phyloP scores from a whole-genome alignment of 805 yeast species.

The Ogataea glucozyma region DNA sequence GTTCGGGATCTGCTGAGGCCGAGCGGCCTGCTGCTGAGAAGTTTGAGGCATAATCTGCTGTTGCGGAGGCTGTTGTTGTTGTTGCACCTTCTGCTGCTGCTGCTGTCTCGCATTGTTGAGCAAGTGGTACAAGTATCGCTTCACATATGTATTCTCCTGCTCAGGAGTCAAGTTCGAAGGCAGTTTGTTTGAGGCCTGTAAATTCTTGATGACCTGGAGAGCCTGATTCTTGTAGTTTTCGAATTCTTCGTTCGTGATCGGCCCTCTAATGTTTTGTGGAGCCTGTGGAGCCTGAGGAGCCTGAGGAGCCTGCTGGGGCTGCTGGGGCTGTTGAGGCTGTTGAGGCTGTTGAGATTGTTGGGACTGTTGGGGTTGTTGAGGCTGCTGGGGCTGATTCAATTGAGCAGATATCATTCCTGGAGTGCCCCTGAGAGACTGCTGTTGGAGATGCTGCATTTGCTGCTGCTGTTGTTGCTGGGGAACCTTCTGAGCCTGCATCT shows the following conservation, averaged over 20 bases:
- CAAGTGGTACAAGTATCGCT: constrained; percentile 34
- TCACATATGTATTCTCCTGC: constrained; percentile 37
- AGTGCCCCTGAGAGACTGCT: constrained; percentile 10
- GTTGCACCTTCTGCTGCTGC: constrained; percentile 14
- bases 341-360: constrained; percentile 14
- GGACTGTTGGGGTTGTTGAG: constrained; percentile 8
- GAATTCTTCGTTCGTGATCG: constrained; percentile 28
- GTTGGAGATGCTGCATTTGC: constrained; percentile 18
- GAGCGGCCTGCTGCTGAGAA: constrained; percentile 24
- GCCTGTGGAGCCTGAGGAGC: constrained; percentile 21
- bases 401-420: constrained; percentile 3
- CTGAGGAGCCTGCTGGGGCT: constrained; percentile 22
- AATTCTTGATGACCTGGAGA: constrained; percentile 34
- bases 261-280: constrained; percentile 8
- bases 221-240: constrained; percentile 38
- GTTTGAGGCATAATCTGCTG: no score
- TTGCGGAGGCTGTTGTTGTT: constrained; percentile 20
- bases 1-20: constrained; percentile 12
- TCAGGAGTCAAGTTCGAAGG: constrained; percentile 35
- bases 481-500: constrained; percentile 19
- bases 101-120: constrained; percentile 25
- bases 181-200: constrained; percentile 36
- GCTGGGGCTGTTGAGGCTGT: constrained; percentile 17
- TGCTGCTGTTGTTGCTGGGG: neutral
- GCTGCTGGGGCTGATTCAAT: constrained; percentile 8